Percentiles rank a stretch among this genome's conserved stretches.
phyloP scores from a whole-genome alignment of 164 flowering plant genomes.

The Berberis vulgaris region DNA sequence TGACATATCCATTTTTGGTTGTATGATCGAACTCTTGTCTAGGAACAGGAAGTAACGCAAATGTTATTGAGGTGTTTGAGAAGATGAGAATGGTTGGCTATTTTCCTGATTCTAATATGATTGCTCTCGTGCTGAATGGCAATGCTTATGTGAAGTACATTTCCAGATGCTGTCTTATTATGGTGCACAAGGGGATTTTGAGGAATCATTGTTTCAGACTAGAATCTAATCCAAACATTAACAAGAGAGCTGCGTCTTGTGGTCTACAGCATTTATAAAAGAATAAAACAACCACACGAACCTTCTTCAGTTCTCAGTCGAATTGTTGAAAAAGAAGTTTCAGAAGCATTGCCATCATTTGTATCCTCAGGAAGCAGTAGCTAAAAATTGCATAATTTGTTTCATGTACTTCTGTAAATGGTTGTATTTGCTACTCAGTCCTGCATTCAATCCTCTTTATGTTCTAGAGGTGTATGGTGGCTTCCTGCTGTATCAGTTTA shows the following conservation, averaged over 20 bases:
- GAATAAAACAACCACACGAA: slow-evolving; percentile 59
- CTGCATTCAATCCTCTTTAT: no score
- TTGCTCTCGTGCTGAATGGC: slow-evolving; percentile 52
- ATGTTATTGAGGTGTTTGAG: slow-evolving; percentile 80
- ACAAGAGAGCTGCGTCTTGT: slow-evolving; percentile 77
- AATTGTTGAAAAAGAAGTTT: slow-evolving; percentile 18
- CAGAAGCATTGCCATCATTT: slow-evolving; percentile 3
- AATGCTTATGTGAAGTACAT: slow-evolving; percentile 71
- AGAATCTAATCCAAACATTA: slow-evolving; percentile 54
- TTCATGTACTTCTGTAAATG: not conserved
- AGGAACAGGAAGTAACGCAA: slow-evolving; percentile 48
- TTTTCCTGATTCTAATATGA: slow-evolving; percentile 57
- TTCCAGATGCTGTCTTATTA: slow-evolving; percentile 80
- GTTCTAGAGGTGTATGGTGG: no score
- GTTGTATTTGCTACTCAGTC: not conserved
- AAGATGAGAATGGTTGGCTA: slow-evolving; percentile 73
- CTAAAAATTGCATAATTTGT: not conserved
- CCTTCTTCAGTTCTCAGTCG: slow-evolving; percentile 50
- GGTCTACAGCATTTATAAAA: slow-evolving; percentile 57
- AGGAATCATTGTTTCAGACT: slow-evolving; percentile 44
- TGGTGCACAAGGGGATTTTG: slow-evolving; percentile 55
- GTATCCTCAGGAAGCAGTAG: not conserved
- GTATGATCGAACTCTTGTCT: slow-evolving; percentile 67
- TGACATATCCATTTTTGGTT: slow-evolving; percentile 56
- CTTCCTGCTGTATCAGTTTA: no score